Conservation (phyloP, 129 eudicot genomes). For the Mikania micrantha region DNA sequence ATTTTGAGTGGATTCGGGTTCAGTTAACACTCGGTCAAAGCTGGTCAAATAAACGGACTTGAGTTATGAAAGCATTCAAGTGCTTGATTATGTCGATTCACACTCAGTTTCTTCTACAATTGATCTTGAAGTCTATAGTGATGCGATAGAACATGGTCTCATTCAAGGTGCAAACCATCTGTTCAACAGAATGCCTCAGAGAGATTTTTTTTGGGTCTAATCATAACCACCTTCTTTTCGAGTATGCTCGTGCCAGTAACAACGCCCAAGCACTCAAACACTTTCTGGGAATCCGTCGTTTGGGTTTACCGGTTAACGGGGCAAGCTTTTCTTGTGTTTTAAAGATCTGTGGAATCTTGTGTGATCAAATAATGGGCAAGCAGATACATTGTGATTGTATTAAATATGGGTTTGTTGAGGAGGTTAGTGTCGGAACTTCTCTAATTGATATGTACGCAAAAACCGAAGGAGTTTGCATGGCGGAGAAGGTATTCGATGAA, state of each 20-base stretch:
- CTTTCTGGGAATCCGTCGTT: conserved; percentile 35
- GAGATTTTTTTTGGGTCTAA: conserved; percentile 24
- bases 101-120: conserved; percentile 17
- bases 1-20: too few relatives aligned
- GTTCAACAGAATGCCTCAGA: conserved; percentile 54
- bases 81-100: too few relatives aligned
- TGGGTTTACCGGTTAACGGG: conserved; percentile 54
- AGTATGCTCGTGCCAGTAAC: conserved; percentile 49
- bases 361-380: conserved; percentile 40
- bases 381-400: conserved; percentile 72
- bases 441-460: conserved; percentile 83
- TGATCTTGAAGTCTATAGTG: neutral
- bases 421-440: conserved; percentile 93
- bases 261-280: conserved; percentile 40
- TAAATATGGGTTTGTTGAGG: conserved; percentile 52
- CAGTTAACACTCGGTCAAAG: too few relatives aligned
- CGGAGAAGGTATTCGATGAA: conserved; percentile 54
- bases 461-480: conserved; percentile 38
- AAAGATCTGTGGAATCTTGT: conserved; percentile 67
- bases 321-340: conserved; percentile 66
- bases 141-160: neutral
- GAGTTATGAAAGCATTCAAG: too few relatives aligned
- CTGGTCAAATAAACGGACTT: too few relatives aligned
- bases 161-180: conserved; percentile 30
- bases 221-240: conserved; percentile 61